Evolutionary conservation across 2,329 filamentous ascomycete genomes (phyloP).

Genomic region (Capronia coronata): DNA sequence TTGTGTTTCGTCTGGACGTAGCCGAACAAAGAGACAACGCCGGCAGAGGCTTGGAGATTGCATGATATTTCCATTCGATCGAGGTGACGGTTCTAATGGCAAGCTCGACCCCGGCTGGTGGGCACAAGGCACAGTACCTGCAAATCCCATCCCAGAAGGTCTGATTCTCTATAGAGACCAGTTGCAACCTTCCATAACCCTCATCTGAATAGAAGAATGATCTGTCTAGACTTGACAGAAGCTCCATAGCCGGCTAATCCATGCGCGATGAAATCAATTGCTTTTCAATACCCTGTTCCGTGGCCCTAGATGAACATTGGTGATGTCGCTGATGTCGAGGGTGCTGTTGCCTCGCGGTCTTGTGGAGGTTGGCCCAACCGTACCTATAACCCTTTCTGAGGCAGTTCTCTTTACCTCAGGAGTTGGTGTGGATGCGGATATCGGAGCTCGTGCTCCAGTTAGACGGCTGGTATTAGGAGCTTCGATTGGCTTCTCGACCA

Average conservation of each 20-base stretch:
- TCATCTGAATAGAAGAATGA: too few species aligned
- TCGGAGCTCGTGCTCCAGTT: not conserved
- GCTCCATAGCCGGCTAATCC: not conserved
- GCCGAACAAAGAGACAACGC: too few species aligned
- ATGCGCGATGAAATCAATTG: constrained; percentile 5
- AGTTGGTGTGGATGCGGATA: not conserved
- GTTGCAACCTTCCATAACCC: too few species aligned
- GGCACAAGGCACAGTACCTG: too few species aligned
- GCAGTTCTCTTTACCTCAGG: not conserved
- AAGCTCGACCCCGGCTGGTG: too few species aligned
- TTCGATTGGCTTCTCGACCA: not conserved
- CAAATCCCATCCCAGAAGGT: too few species aligned
- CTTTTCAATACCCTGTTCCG: constrained; percentile 20
- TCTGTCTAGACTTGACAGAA: too few species aligned
- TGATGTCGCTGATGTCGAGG: constrained; percentile 16
- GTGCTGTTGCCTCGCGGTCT: constrained; percentile 6
- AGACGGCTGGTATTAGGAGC: not conserved
- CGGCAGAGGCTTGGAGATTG: too few species aligned
- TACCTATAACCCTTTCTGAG: not conserved
- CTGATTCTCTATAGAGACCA: too few species aligned
- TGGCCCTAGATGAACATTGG: constrained; percentile 18
- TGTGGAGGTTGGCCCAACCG: not conserved
- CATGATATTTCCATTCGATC: too few species aligned
- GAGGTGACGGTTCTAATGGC: too few species aligned
- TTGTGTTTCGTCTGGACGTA: too few species aligned